Percentiles rank a stretch among this genome's conserved stretches.
These are phyloP conservation scores for Neonectria hederae DNA, from an alignment of 2,329 filamentous ascomycete genomes.

Conservation along the genomic window DNA sequence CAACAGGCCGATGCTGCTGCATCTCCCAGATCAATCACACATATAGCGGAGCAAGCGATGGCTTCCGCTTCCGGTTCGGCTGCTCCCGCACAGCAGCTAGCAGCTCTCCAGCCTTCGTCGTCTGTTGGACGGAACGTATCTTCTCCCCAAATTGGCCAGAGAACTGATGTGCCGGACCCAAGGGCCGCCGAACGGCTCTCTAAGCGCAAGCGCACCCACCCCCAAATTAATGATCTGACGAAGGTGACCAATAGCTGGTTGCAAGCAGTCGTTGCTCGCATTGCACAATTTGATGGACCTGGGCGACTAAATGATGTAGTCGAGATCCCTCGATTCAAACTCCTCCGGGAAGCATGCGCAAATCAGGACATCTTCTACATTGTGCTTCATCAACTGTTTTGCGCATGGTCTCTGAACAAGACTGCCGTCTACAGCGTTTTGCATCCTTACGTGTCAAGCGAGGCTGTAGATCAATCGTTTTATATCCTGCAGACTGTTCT, in stretches of 20 bases:
- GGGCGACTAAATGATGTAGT: slow-evolving; percentile 42
- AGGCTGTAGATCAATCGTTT: slow-evolving; percentile 37
- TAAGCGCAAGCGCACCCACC: slow-evolving; percentile 29
- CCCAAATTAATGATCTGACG: background rate
- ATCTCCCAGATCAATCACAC: background rate
- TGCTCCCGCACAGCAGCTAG: background rate
- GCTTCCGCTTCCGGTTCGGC: slow-evolving; percentile 6
- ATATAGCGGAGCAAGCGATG: slow-evolving; percentile 3
- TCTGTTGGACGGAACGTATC: background rate
- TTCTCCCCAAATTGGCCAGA: background rate
- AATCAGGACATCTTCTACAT: slow-evolving; percentile 70
- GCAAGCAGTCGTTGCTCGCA: slow-evolving; percentile 29
- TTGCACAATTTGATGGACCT: slow-evolving; percentile 29
- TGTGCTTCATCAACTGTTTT: slow-evolving; percentile 72
- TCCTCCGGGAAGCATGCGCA: slow-evolving; percentile 66
- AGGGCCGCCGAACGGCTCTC: slow-evolving; percentile 11
- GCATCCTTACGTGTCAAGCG: slow-evolving; percentile 1
- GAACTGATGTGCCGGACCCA: background rate
- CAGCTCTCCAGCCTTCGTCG: background rate
- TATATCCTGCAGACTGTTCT: slow-evolving; percentile 31
- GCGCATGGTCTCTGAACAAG: slow-evolving; percentile 58
- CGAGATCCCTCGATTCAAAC: slow-evolving; percentile 59
- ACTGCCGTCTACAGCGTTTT: slow-evolving; percentile 48
- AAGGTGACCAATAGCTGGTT: slow-evolving; percentile 11
- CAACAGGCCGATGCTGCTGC: background rate